Base-by-base conservation (phyloP, 75 land plant genomes). In the Cryptomeria japonica region DNA sequence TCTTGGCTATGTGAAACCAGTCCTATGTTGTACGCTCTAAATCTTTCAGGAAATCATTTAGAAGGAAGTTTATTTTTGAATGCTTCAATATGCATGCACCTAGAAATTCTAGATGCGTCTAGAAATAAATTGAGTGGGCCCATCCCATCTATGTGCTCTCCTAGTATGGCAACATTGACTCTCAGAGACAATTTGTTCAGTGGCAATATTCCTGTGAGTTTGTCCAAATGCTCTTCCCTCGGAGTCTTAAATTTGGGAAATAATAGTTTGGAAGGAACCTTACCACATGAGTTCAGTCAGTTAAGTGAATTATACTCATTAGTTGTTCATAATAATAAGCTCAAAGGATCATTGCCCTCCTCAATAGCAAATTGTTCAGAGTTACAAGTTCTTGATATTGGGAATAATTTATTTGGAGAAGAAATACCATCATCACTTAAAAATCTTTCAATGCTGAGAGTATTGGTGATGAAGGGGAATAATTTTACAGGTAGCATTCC, bases 111-210 rank as follows among this genome's bases (percentile, higher is more conserved):
- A 4, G 68, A 61, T 16, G 19, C 19, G 68, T 61, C 68, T 14
- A 61, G 15, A 18, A 61, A 61, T 22, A 25, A 13, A 7, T 61
- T 61, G 25, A 61, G 68, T 61, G 68, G 68, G 19, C 18, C 10
- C 25, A 18, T 61, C 4, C 68, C 68, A 61, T 61, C 68, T 14
- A 18, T 61, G 68, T 61, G 6, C 25, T 16, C 68, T 16, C 3
- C 5, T 61, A 0, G 19, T 61, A 4, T 61, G 16, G 25, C 4
- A 16, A 10, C 19, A 84, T 90, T 58, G 89, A 80, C 10, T 39
- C 58, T 92, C 64, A 87, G 85, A 0, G 84, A 90, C 32, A 92
- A 90, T 53, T 34, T 44, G 10, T 83, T 92, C 16, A 80, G 41
- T 87, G 0, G 91, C 19, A 10, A 18, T n/a, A 84, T 92, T 31